Conservation (phyloP, 2,329 filamentous ascomycete species). For the Clarireedia hainanense region DNA sequence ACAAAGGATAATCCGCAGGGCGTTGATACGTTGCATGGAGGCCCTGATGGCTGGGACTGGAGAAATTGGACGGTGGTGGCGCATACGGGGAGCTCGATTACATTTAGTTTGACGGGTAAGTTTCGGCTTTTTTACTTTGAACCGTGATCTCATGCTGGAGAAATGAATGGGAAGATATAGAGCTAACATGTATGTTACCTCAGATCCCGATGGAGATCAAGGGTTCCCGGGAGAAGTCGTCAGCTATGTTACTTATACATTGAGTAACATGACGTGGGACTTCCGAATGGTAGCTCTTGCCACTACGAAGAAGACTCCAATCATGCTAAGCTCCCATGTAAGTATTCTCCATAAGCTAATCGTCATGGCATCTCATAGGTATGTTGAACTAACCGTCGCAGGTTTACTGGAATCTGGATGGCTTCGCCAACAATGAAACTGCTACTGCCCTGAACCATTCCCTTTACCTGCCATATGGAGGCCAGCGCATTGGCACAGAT, state of each 20-base stretch:
- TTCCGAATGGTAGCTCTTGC: constrained; percentile 65
- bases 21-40: constrained; percentile 61
- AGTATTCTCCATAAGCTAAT: not conserved
- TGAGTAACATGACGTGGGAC: constrained; percentile 60
- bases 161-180: not conserved
- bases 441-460: constrained; percentile 61
- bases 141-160: not conserved
- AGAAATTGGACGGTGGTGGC: constrained; percentile 66
- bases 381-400: constrained; percentile 31
- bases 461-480: constrained; percentile 64
- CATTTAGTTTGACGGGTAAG: constrained; percentile 58
- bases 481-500: constrained; percentile 61
- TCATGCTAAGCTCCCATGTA: constrained; percentile 65
- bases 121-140: not conserved
- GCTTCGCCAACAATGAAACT: constrained; percentile 66
- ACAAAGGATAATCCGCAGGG: constrained; percentile 43
- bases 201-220: constrained; percentile 58
- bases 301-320: constrained; percentile 68
- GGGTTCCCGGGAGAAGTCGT: constrained; percentile 75
- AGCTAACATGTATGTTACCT: not conserved
- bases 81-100: constrained; percentile 58
- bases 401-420: constrained; percentile 79
- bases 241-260: constrained; percentile 65
- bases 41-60: constrained; percentile 61
- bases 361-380: not conserved